Percentiles rank a stretch among this genome's conserved stretches.
phyloP scores from a whole-genome alignment of 1,139 yeast species.

The Protomyces inundatus region DNA sequence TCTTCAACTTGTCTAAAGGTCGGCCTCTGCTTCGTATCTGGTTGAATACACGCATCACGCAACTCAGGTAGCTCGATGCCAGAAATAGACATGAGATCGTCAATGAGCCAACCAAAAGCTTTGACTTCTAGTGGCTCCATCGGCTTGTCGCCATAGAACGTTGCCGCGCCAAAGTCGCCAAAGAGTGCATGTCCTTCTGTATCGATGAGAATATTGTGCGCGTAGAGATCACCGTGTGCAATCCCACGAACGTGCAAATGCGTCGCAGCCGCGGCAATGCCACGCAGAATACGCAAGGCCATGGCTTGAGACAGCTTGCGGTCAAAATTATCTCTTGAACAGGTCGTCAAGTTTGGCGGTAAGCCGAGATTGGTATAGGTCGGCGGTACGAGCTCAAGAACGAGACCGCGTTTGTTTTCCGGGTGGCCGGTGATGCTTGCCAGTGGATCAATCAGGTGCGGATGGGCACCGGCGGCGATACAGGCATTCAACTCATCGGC shows the following conservation, averaged over 20 bases:
- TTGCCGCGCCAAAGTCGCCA: slow-evolving; percentile 23
- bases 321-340: slow-evolving; percentile 4
- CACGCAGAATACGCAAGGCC: neutral
- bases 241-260: slow-evolving; percentile 5
- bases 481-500: slow-evolving; percentile 15
- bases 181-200: slow-evolving; percentile 6
- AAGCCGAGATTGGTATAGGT: slow-evolving; percentile 2
- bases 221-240: slow-evolving; percentile 15
- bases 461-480: slow-evolving; percentile 14
- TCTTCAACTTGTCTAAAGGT: neutral
- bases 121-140: slow-evolving; percentile 3
- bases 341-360: slow-evolving; percentile 7
- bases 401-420: neutral
- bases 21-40: neutral
- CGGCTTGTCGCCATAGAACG: slow-evolving; percentile 1
- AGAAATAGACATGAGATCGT: slow-evolving; percentile 4
- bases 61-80: neutral
- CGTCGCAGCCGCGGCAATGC: slow-evolving; percentile 12
- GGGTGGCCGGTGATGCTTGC: slow-evolving; percentile 1
- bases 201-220: slow-evolving; percentile 12
- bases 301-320: neutral
- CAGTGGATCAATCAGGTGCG: slow-evolving; percentile 8
- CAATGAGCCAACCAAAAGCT: slow-evolving; percentile 13
- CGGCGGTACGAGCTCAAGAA: slow-evolving; percentile 8
- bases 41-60: neutral